Conservation (phyloP, 106 monocot genomes). For the Ottelia alismoides region DNA sequence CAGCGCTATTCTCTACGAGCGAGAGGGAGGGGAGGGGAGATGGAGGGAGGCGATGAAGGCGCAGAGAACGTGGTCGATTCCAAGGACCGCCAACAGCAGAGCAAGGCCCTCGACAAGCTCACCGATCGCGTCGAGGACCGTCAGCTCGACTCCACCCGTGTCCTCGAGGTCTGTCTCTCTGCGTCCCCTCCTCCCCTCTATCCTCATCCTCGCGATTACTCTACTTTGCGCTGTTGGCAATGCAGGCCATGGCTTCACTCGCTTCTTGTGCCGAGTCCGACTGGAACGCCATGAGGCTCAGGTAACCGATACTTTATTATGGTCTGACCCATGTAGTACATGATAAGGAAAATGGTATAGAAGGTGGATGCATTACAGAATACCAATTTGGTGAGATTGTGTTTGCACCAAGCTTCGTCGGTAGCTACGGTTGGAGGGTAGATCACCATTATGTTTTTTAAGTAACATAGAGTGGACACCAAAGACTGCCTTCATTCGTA, state of each 20-base stretch:
- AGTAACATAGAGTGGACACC: too few relatives aligned
- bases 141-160: slow-evolving; percentile 85
- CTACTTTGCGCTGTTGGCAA: not conserved
- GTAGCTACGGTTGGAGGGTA: too few relatives aligned
- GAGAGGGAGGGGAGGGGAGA: too few relatives aligned
- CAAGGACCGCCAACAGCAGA: slow-evolving; percentile 90
- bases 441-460: too few relatives aligned
- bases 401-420: too few relatives aligned
- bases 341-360: too few relatives aligned
- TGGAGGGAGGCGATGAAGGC: slow-evolving; percentile 18
- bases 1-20: too few relatives aligned
- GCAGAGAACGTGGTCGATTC: slow-evolving; percentile 42
- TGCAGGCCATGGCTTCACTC: slow-evolving; percentile 67
- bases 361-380: too few relatives aligned
- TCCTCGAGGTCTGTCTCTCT: slow-evolving; percentile 36
- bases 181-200: not conserved
- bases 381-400: too few relatives aligned
- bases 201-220: not conserved
- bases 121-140: slow-evolving; percentile 92
- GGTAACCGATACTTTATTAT: slow-evolving; percentile 12
- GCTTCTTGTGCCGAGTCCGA: slow-evolving; percentile 55
- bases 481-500: too few relatives aligned
- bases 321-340: too few relatives aligned
- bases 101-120: slow-evolving; percentile 96
- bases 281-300: slow-evolving; percentile 47